Evolutionary conservation across 768 basidiomycete genomes (phyloP), one percentile per base, ranked within the genome.

Genomic region (Leccinum subgranulosum): DNA sequence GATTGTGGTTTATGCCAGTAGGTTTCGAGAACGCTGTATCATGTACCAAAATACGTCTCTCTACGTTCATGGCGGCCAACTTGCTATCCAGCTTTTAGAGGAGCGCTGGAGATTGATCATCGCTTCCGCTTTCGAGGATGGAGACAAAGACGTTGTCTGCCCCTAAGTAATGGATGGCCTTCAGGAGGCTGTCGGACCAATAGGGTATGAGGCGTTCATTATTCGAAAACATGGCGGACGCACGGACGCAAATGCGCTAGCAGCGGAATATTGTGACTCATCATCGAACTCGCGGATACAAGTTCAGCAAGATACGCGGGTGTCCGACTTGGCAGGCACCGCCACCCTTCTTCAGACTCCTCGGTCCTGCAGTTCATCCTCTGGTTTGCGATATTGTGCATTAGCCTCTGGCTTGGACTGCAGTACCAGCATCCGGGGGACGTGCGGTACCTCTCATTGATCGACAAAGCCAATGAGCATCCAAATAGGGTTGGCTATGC

Each of bases 161-260:
- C 17, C 79, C 79, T 48, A 80, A 69, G 53, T 73, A 76, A 39
- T 67, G 58, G 14, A 77, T 75, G 6, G 66, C 62, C 54, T 70
- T 67, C 41, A 74, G 56, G 39, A 78, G 60, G 33, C 75, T 65
- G 6, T 63, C 53, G 4, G 69, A 69, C 77, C 77, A 79, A 51
- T 75, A 74, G 0, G 76, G 74, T 25, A 79, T 62, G 1, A 79
- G 67, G 0, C 50, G 53, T 52, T 72, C 64, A 48, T 77, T 77
- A 51, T 78, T 69, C 65, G 67, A 72, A 59, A 80, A 75, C 67
- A 77, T 74, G 3, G 75, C 77, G n/a, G n/a, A n/a, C n/a, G n/a
- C n/a, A n/a, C n/a, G n/a, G 25, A 47, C 54, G 11, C 31, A 11
- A 29, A 29, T 29, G 29, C 10, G 29, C 10, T 29, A 29, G 9